Evolutionary conservation across 805 yeast genomes (phyloP).

Genomic region (Candida mattraensis): DNA sequence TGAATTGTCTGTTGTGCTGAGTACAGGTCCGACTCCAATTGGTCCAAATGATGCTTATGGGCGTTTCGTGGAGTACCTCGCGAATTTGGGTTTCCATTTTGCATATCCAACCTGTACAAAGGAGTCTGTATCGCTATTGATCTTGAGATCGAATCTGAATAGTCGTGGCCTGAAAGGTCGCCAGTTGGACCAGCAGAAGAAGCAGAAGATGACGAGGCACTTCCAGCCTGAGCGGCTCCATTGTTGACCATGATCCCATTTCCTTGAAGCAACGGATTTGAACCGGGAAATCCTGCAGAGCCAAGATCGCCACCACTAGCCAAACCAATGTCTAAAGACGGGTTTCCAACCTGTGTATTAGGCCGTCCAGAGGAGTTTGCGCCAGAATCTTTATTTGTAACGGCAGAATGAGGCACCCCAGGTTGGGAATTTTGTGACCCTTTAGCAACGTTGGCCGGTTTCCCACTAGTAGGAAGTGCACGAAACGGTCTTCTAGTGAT

Average conservation of each 20-base stretch:
- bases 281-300: slow-evolving; percentile 9
- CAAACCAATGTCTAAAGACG: slow-evolving; percentile 14
- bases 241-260: slow-evolving; percentile 19
- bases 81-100: slow-evolving; percentile 7
- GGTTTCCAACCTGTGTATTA: slow-evolving; percentile 12
- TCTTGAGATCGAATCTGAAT: slow-evolving; percentile 22
- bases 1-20: slow-evolving; percentile 16
- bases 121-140: slow-evolving; percentile 26
- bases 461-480: slow-evolving; percentile 2
- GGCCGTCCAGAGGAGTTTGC: slow-evolving; percentile 12
- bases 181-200: slow-evolving; percentile 16
- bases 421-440: slow-evolving; percentile 2
- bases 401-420: slow-evolving; percentile 5
- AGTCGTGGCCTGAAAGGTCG: slow-evolving; percentile 16
- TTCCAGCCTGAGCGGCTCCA: slow-evolving; percentile 4
- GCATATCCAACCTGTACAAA: slow-evolving; percentile 22
- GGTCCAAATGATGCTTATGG: slow-evolving; percentile 17
- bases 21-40: slow-evolving; percentile 16
- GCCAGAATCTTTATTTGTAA: slow-evolving; percentile 12
- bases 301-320: slow-evolving; percentile 12
- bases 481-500: slow-evolving; percentile 31
- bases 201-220: slow-evolving; percentile 14
- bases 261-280: slow-evolving; percentile 14
- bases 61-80: slow-evolving; percentile 3
- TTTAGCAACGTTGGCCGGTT: slow-evolving; percentile 1